A percentile compares a stretch with the other conserved stretches of the same genome.
These are phyloP conservation scores for Syzygium oleosum DNA, from an alignment of 345 rosid species.

Conservation along the genomic window DNA sequence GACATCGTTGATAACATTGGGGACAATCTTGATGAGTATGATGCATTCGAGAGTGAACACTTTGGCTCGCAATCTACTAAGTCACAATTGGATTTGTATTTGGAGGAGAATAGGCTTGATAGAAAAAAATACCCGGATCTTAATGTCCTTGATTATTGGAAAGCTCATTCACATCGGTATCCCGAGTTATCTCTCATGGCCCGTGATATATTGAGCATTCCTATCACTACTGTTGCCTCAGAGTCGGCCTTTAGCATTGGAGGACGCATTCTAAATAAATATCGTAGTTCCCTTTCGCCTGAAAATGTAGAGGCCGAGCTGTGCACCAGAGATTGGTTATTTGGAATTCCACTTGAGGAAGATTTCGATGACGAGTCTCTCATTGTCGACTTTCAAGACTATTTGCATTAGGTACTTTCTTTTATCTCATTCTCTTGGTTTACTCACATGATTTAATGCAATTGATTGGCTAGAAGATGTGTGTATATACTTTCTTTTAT, in stretches of 20 bases:
- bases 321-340: background rate
- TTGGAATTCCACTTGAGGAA: background rate
- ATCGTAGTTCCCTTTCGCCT: too few species aligned
- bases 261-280: too few species aligned
- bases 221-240: background rate
- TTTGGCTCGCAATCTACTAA: background rate
- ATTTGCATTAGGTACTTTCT: background rate
- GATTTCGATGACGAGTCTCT: background rate
- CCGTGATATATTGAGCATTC: background rate
- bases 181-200: background rate
- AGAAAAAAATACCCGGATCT: background rate
- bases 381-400: background rate
- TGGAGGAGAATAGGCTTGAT: background rate
- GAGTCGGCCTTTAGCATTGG: background rate
- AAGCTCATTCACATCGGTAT: background rate
- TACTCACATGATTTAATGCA: too few species aligned
- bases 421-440: background rate
- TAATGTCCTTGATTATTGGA: background rate
- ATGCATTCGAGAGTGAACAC: background rate
- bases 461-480: too few species aligned
- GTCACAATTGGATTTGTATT: background rate
- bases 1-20: background rate
- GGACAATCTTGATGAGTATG: background rate
- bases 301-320: background rate
- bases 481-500: too few species aligned